Evolutionary conservation across 345 rosid species (phyloP).

Genomic region (Eucalyptus urophylla): DNA sequence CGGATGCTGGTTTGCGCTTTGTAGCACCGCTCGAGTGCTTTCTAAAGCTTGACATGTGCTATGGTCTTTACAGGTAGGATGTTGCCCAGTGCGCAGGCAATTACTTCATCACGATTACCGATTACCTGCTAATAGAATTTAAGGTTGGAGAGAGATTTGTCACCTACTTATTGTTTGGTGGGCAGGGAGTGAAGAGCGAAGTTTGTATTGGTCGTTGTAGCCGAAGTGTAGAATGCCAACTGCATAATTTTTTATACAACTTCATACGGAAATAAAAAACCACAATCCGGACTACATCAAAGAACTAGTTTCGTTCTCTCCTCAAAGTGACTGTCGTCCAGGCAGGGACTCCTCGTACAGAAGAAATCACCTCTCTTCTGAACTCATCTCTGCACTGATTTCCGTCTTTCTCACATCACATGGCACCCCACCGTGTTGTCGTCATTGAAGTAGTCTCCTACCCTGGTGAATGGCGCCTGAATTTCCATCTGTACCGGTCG

Average conservation of each 20-base stretch:
- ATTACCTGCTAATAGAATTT: background rate
- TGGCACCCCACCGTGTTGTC: conserved; percentile 47
- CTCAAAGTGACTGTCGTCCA: background rate
- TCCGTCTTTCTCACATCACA: conserved; percentile 24
- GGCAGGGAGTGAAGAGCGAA: background rate
- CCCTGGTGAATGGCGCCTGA: conserved; percentile 9
- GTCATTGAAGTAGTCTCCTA: conserved; percentile 48
- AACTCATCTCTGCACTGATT: background rate
- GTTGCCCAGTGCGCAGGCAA: background rate
- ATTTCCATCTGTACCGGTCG: background rate
- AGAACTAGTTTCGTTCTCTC: background rate
- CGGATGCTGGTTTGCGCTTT: background rate
- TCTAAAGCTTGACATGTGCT: background rate
- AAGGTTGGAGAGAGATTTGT: background rate
- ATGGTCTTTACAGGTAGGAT: background rate
- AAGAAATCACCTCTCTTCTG: background rate
- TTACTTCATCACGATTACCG: background rate
- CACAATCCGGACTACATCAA: background rate
- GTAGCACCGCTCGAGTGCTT: background rate
- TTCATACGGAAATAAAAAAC: background rate
- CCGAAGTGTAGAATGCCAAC: background rate
- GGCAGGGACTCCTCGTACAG: background rate
- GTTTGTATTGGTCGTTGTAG: background rate
- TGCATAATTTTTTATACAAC: background rate
- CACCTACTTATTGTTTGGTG: background rate